phyloP scores from a whole-genome alignment of 2,329 filamentous ascomycete genomes.

The Xylariaceae sp. region DNA sequence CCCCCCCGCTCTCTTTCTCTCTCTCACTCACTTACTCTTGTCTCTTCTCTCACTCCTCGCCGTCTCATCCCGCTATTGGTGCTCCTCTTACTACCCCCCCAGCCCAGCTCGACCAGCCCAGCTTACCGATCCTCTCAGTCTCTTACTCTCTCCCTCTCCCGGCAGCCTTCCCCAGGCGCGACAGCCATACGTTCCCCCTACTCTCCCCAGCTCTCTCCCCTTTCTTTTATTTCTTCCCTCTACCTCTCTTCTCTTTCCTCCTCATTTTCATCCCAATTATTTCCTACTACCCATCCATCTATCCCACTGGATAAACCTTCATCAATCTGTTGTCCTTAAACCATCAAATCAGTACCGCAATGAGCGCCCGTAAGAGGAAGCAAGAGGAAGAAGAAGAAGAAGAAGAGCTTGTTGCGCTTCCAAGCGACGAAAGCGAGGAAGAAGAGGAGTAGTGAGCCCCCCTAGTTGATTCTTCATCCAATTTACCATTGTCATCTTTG shows the following conservation, averaged over 20 bases:
- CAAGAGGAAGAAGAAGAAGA: constrained; percentile 42
- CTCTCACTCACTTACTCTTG: constrained; percentile 8
- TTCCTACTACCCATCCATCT: constrained; percentile 15
- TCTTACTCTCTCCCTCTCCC: constrained; percentile 25
- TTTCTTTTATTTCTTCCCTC: constrained; percentile 34
- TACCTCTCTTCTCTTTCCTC: constrained; percentile 24
- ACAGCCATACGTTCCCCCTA: constrained; percentile 36
- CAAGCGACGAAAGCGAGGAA: constrained; percentile 44
- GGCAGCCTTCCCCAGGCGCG: constrained; percentile 38
- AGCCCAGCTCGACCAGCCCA: constrained; percentile 22
- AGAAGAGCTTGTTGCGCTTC: constrained; percentile 45
- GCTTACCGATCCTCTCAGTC: constrained; percentile 21
- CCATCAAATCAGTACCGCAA: constrained; percentile 25
- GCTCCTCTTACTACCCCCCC: constrained; percentile 7
- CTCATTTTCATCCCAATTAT: constrained; percentile 29
- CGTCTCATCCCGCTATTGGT: constrained; percentile 4
- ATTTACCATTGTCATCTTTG: constrained; percentile 1
- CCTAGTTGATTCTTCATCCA: constrained; percentile 1
- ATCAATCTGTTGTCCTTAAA: constrained; percentile 8
- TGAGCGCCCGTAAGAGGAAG: constrained; percentile 45
- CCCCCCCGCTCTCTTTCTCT: constrained; percentile 9
- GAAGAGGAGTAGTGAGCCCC: constrained; percentile 45
- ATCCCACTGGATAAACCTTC: constrained; percentile 21
- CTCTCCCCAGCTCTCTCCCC: constrained; percentile 27
- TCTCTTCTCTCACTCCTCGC: constrained; percentile 25